phyloP scores from a whole-genome alignment of 805 yeast species.

The Lipomyces mesembrius region DNA sequence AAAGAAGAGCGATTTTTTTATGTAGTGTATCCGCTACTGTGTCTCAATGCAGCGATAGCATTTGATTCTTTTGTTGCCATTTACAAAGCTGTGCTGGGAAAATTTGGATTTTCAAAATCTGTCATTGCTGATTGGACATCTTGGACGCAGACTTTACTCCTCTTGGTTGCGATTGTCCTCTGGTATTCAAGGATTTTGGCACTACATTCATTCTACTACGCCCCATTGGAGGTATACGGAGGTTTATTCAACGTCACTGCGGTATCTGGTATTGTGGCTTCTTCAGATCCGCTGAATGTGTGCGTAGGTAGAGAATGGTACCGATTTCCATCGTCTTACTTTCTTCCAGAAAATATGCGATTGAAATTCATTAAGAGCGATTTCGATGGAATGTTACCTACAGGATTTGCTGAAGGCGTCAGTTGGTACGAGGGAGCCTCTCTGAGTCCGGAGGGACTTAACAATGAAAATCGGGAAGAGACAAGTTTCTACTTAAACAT shows the following conservation, averaged over 20 bases:
- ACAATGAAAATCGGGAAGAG: slow-evolving; percentile 72
- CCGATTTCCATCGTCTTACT: slow-evolving; percentile 86
- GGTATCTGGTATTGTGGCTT: slow-evolving; percentile 1
- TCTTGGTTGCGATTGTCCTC: background rate
- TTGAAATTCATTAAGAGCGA: slow-evolving; percentile 73
- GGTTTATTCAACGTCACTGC: slow-evolving; percentile 41
- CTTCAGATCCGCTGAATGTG: slow-evolving; percentile 53
- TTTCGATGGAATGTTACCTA: slow-evolving; percentile 86
- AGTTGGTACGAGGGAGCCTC: slow-evolving; percentile 46
- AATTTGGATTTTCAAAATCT: slow-evolving; percentile 5
- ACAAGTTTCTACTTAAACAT: slow-evolving; percentile 55
- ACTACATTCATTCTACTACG: slow-evolving; percentile 66
- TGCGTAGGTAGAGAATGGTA: slow-evolving; percentile 98
- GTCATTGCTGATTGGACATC: background rate
- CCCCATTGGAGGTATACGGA: slow-evolving; percentile 69
- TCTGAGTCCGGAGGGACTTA: slow-evolving; percentile 66
- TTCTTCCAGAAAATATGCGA: slow-evolving; percentile 67
- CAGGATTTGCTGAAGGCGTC: slow-evolving; percentile 67
- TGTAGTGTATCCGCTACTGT: slow-evolving; percentile 76
- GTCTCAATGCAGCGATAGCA: slow-evolving; percentile 64
- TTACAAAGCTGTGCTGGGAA: background rate
- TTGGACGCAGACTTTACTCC: background rate
- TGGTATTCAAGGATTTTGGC: slow-evolving; percentile 59
- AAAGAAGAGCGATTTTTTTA: slow-evolving; percentile 92
- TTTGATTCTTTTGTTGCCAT: slow-evolving; percentile 36